Percentiles rank a stretch among this genome's conserved stretches.
Evolutionary conservation across 495 filamentous ascomycete species (phyloP).

Genomic region (Penicillium turbatum): DNA sequence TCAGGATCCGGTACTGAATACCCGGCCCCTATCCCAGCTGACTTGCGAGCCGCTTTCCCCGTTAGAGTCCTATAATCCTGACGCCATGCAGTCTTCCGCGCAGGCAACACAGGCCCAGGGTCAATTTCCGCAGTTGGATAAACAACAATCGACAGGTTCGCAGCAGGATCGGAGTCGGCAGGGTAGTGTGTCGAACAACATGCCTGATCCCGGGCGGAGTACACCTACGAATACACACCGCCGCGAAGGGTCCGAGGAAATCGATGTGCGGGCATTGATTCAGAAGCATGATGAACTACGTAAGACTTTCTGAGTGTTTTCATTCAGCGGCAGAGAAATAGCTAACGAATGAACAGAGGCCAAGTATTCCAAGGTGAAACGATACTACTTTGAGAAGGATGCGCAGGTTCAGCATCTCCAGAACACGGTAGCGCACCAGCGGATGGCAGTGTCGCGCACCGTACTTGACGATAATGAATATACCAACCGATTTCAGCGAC

Average conservation of each 20-base stretch:
- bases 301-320: conserved; percentile 39
- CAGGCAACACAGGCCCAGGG: conserved; percentile 16
- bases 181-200: conserved; percentile 28
- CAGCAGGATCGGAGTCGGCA: conserved; percentile 17
- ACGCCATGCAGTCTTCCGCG: conserved; percentile 33
- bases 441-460: conserved; percentile 89
- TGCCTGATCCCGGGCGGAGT: conserved; percentile 50
- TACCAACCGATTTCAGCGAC: conserved; percentile 77
- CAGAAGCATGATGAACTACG: conserved; percentile 60
- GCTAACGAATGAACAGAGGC: conserved; percentile 53
- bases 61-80: conserved; percentile 18
- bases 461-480: conserved; percentile 97
- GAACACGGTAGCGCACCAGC: conserved; percentile 92
- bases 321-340: neutral
- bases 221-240: conserved; percentile 54
- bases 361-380: conserved; percentile 98
- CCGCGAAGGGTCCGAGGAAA: conserved; percentile 51
- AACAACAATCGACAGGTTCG: neutral
- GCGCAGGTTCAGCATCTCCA: conserved; percentile 91
- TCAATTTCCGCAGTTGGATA: neutral
- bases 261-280: conserved; percentile 42
- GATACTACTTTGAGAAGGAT: conserved; percentile 94
- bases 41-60: conserved; percentile 44
- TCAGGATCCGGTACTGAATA: conserved; percentile 24
- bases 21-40: conserved; percentile 58